These are phyloP conservation scores for Salix koriyanagi DNA, from an alignment of 345 rosid species.

Conservation along the genomic window DNA sequence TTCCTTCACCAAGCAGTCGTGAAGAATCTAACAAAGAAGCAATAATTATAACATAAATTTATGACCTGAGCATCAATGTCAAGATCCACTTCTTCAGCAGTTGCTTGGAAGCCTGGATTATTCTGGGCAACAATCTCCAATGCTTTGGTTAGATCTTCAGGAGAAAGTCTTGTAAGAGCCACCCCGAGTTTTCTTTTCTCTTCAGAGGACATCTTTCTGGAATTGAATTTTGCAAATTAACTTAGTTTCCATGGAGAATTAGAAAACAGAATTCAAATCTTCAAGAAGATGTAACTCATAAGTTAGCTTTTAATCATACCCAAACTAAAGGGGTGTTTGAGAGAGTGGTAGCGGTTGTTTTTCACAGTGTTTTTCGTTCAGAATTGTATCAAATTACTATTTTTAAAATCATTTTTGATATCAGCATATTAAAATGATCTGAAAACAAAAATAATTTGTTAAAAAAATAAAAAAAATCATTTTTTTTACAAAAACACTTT, in stretches of 20 bases:
- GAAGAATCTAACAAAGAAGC: neutral
- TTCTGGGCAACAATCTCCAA: conserved; percentile 78
- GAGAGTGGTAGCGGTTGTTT: too few relatives aligned
- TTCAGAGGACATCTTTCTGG: conserved; percentile 66
- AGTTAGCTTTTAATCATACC: neutral
- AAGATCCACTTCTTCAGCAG: conserved; percentile 74
- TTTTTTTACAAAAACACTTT: too few relatives aligned
- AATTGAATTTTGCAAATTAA: neutral
- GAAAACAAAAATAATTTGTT: too few relatives aligned
- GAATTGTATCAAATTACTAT: too few relatives aligned
- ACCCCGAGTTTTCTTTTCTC: conserved; percentile 78
- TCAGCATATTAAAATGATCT: too few relatives aligned
- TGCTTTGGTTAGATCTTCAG: conserved; percentile 76
- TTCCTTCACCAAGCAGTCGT: neutral
- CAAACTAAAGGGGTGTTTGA: too few relatives aligned
- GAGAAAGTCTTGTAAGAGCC: conserved; percentile 56
- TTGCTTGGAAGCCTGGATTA: conserved; percentile 57
- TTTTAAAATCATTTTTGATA: too few relatives aligned
- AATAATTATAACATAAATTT: neutral
- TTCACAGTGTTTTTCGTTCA: too few relatives aligned
- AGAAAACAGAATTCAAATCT: neutral
- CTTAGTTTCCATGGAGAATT: neutral
- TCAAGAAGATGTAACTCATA: neutral
- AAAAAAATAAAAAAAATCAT: too few relatives aligned
- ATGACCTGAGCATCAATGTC: conserved; percentile 79